Conservation (phyloP, 768 basidiomycete species). For the Phylloporus scabripes region DNA sequence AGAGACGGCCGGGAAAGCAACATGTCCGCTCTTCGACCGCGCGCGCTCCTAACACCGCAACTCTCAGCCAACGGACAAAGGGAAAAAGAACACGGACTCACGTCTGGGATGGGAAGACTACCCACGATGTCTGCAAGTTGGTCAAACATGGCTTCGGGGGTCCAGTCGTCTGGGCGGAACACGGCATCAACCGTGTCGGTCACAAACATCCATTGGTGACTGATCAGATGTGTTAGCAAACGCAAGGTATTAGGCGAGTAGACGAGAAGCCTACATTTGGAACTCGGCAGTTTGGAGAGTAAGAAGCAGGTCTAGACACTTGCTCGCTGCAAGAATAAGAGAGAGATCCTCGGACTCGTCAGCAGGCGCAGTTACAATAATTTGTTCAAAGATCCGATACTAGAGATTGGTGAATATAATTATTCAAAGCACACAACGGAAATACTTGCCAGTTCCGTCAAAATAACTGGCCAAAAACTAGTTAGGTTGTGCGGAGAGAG, state of each 20-base stretch:
- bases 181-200: slow-evolving; percentile 96
- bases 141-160: slow-evolving; percentile 86
- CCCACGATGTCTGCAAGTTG: slow-evolving; percentile 78
- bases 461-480: slow-evolving; percentile 93
- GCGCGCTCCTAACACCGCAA: slow-evolving; percentile 21
- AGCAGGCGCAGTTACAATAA: slow-evolving; percentile 60
- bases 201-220: slow-evolving; percentile 98
- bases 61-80: not conserved
- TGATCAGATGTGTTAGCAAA: slow-evolving; percentile 24
- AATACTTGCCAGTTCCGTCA: slow-evolving; percentile 78
- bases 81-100: not conserved
- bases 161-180: slow-evolving; percentile 78
- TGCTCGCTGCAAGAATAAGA: slow-evolving; percentile 83
- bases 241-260: not conserved
- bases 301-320: slow-evolving; percentile 89
- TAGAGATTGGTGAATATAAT: slow-evolving; percentile 27
- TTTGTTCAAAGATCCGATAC: slow-evolving; percentile 88
- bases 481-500: slow-evolving; percentile 86
- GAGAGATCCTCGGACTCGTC: slow-evolving; percentile 85
- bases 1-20: slow-evolving; percentile 18
- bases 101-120: slow-evolving; percentile 51
- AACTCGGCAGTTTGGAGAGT: slow-evolving; percentile 95
- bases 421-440: not conserved
- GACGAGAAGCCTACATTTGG: slow-evolving; percentile 63
- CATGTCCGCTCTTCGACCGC: slow-evolving; percentile 19